These are phyloP conservation scores for Aspergillus chevalieri DNA, from an alignment of 2,329 filamentous ascomycete genomes.

Conservation along the genomic window DNA sequence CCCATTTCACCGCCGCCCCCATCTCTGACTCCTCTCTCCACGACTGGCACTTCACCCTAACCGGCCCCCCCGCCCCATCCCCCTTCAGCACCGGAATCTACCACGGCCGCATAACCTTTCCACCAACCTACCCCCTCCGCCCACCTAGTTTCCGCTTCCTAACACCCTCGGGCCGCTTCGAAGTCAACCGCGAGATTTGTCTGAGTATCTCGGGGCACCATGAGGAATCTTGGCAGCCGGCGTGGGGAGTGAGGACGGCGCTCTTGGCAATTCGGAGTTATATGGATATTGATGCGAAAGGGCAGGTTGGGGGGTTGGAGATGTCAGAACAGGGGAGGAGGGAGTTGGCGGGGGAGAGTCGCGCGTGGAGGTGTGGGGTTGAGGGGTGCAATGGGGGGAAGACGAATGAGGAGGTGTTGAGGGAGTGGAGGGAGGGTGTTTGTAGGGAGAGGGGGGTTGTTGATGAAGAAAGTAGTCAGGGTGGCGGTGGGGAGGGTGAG, in stretches of 20 bases:
- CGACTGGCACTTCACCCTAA: slow-evolving; percentile 98
- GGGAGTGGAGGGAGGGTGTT: slow-evolving; percentile 57
- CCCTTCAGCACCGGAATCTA: slow-evolving; percentile 79
- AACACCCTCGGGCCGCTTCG: slow-evolving; percentile 86
- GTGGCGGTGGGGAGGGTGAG: slow-evolving; percentile 28
- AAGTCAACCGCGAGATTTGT: slow-evolving; percentile 95
- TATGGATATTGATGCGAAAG: slow-evolving; percentile 84
- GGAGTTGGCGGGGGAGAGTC: slow-evolving; percentile 62
- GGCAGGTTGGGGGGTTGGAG: slow-evolving; percentile 86
- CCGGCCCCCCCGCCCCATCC: slow-evolving; percentile 72
- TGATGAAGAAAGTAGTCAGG: not conserved
- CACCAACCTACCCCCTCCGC: slow-evolving; percentile 80
- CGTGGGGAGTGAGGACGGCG: slow-evolving; percentile 92
- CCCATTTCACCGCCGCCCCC: slow-evolving; percentile 79
- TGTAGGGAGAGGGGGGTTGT: slow-evolving; percentile 32
- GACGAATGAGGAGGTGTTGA: slow-evolving; percentile 65
- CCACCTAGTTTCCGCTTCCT: slow-evolving; percentile 94
- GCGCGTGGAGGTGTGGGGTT: slow-evolving; percentile 59
- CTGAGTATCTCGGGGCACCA: slow-evolving; percentile 90
- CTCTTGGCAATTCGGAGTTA: slow-evolving; percentile 73
- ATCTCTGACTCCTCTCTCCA: slow-evolving; percentile 80
- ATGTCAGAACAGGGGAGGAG: slow-evolving; percentile 50
- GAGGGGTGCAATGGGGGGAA: slow-evolving; percentile 38
- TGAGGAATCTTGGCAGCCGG: slow-evolving; percentile 97
- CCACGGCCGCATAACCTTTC: slow-evolving; percentile 90